Base-by-base conservation (phyloP, 169 alveolate genomes). In the Plasmodium malariae region DNA sequence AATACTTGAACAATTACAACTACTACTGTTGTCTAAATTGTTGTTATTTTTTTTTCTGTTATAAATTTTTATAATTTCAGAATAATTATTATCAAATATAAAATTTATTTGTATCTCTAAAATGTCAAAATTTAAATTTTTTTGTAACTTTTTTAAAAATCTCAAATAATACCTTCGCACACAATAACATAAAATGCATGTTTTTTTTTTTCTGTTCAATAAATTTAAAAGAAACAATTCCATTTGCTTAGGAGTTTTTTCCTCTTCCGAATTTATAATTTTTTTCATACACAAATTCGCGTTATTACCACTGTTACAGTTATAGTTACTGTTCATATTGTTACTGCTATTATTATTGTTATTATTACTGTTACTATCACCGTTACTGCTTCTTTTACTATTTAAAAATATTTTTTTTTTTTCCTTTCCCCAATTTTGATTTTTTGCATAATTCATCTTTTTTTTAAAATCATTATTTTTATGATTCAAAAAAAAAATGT, bases 131-230 rank as follows among this genome's bases (percentile, higher is more conserved):
- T 65, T 43, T 54, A 86, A 30, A 36, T 43, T 68, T 59, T 71
- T 86, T 86, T 71, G 69, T 28, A 86, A 59, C 34, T 63, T 68
- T 2, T 69, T 69, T 57, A 86, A 65, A 40, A 86, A 54, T 0
- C 72, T 30, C 43, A 70, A 30, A 45, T 86, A 86, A 34, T 86
- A 86, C 12, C 67, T 59, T 26, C 92, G 68, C n/a, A 86, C 43
- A 26, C 87, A 86, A 57, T 62, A 69, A 43, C 92, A 86, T 37
- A 86, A 62, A 70, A 86, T 45, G 62, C 92, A 86, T 21, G 87
- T 70, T 69, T 86, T 70, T 45, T 45, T 68, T 36, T 70, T 86
- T 11, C 24, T 57, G 11, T 86, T 72, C 17, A 86, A 51, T 37
- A 86, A 62, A 45, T 70, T 48, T 48, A 70, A 36, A 14, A 86